Percentiles rank a stretch among this genome's conserved stretches.
Conservation (phyloP, 2,329 filamentous ascomycete genomes). For the Xylaria sp. region DNA sequence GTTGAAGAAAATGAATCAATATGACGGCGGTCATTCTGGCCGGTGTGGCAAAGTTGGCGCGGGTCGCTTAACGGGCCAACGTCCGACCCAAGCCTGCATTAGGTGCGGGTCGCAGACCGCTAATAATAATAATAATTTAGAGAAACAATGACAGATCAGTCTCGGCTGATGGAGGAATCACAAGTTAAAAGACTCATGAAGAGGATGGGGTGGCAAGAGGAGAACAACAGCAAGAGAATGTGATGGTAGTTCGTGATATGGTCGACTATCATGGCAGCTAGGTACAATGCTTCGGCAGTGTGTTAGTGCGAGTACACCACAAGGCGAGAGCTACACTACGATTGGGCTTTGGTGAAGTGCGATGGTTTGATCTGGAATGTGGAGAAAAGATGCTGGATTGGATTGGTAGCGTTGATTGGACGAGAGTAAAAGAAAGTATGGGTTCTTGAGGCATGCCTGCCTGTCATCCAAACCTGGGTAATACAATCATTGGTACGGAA, state of each 20-base stretch:
- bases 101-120: slow-evolving; percentile 29
- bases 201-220: neutral
- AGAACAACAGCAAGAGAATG: slow-evolving; percentile 10
- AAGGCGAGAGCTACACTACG: neutral
- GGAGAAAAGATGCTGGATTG: slow-evolving; percentile 9
- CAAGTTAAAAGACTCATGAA: slow-evolving; percentile 21
- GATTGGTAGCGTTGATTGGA: neutral
- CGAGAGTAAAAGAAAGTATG: neutral
- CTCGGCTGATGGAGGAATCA: slow-evolving; percentile 5
- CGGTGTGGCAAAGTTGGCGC: slow-evolving; percentile 37
- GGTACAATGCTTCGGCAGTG: neutral
- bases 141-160: slow-evolving; percentile 15
- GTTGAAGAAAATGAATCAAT: slow-evolving; percentile 31
- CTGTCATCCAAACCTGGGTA: neutral
- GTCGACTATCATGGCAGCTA: too few species aligned
- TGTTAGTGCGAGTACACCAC: neutral
- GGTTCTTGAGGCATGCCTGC: neutral
- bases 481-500: neutral
- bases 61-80: slow-evolving; percentile 40
- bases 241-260: neutral
- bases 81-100: slow-evolving; percentile 29
- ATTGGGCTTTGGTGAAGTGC: neutral
- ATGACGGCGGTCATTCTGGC: slow-evolving; percentile 11
- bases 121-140: neutral
- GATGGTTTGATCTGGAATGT: neutral